Evolutionary conservation across 2,329 filamentous ascomycete genomes (phyloP).

Genomic region (Bimuria novae-zelandiae): DNA sequence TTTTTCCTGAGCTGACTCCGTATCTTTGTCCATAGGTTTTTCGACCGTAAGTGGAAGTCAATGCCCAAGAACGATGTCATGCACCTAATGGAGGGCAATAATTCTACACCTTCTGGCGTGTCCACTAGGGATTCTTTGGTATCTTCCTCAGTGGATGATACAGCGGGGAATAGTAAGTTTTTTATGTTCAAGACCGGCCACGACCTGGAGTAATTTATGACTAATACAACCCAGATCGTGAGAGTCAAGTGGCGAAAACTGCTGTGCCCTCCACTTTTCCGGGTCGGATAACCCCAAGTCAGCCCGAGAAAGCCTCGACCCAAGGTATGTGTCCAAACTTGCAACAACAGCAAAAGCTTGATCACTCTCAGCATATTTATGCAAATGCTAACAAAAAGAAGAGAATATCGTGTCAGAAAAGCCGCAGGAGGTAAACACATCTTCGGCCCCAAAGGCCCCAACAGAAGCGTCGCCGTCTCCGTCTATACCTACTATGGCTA

Average conservation of each 20-base stretch:
- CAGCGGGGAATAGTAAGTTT: not conserved
- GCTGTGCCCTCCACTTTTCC: not conserved
- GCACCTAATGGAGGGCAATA: not conserved
- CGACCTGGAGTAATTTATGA: not conserved
- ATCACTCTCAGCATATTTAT: too few relatives aligned
- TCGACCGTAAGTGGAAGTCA: slow-evolving; percentile 27
- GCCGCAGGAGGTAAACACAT: not conserved
- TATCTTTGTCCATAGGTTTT: slow-evolving; percentile 19
- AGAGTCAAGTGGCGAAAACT: not conserved
- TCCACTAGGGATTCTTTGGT: not conserved
- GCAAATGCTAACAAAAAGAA: not conserved
- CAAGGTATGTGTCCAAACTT: not conserved
- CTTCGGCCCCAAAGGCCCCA: not conserved
- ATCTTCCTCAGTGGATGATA: not conserved
- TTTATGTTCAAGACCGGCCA: not conserved
- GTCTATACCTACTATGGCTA: not conserved
- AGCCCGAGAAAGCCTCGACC: not conserved
- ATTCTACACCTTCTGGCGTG: not conserved
- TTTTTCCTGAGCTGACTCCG: not conserved
- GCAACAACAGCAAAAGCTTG: too few relatives aligned
- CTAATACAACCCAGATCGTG: not conserved
- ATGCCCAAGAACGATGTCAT: slow-evolving; percentile 18
- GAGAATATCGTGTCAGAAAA: not conserved
- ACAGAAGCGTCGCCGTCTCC: not conserved
- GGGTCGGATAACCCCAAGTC: not conserved